These are phyloP conservation scores for Epichloe uncinata DNA, from an alignment of 2,329 filamentous ascomycete genomes.

Conservation along the genomic window DNA sequence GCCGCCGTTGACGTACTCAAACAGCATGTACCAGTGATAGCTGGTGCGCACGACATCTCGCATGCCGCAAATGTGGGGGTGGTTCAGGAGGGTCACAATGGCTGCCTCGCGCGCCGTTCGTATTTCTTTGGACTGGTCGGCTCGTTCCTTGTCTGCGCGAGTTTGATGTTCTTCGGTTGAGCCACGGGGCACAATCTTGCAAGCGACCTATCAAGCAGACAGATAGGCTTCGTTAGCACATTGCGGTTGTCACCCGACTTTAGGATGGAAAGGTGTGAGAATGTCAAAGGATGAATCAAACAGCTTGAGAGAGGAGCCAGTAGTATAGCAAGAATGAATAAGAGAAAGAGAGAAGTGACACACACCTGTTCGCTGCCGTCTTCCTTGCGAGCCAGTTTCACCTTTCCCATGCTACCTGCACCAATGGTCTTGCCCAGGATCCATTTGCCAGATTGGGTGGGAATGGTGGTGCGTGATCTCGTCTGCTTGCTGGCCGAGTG, in stretches of 20 bases:
- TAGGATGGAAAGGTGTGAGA: neutral
- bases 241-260: neutral
- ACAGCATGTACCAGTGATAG: constrained; percentile 99
- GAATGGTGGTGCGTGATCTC: constrained; percentile 67
- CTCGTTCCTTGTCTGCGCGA: constrained; percentile 66
- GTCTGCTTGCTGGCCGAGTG: constrained; percentile 34
- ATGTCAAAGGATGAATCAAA: neutral
- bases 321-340: too few species aligned
- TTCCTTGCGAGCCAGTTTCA: constrained; percentile 84
- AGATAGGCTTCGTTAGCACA: neutral
- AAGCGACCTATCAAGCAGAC: constrained; percentile 49
- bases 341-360: constrained; percentile 6
- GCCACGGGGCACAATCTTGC: constrained; percentile 91
- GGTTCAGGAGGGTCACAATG: constrained; percentile 86
- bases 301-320: neutral
- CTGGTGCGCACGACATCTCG: constrained; percentile 90
- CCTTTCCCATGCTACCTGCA: constrained; percentile 96
- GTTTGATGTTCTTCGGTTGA: constrained; percentile 71
- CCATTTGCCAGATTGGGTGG: constrained; percentile 85
- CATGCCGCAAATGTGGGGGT: constrained; percentile 93
- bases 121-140: constrained; percentile 93
- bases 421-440: constrained; percentile 93
- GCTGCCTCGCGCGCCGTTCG: constrained; percentile 89
- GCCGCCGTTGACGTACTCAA: constrained; percentile 95
- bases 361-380: constrained; percentile 82